Evolutionary conservation across 257 asterid species (phyloP).

Genomic region (Solanum paucissectum): DNA sequence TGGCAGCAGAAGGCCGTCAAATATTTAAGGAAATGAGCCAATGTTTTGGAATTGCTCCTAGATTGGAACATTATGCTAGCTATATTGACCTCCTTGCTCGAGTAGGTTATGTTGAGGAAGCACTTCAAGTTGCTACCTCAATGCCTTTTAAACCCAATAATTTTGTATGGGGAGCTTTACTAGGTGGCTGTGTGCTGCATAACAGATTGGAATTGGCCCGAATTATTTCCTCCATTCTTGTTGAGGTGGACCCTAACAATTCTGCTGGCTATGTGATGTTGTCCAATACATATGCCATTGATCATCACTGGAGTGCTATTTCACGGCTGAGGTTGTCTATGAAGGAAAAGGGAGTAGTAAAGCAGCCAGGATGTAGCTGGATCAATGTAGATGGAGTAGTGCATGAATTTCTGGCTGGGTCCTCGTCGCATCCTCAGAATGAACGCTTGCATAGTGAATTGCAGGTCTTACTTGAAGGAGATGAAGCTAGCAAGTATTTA

Average conservation of each 20-base stretch:
- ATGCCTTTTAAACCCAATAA: conserved; percentile 58
- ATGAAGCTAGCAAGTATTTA: conserved; percentile 21
- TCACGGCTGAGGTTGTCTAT: conserved; percentile 39
- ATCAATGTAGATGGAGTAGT: conserved; percentile 35
- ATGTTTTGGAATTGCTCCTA: conserved; percentile 18
- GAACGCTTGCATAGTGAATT: conserved; percentile 15
- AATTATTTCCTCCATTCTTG: conserved; percentile 46
- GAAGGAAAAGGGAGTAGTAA: conserved; percentile 54
- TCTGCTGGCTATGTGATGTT: conserved; percentile 74
- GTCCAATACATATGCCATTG: conserved; percentile 60
- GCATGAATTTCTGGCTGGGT: conserved; percentile 52
- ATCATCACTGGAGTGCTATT: conserved; percentile 40
- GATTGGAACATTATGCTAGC: conserved; percentile 64
- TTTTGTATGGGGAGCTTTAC: conserved; percentile 68
- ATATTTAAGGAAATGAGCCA: conserved; percentile 31
- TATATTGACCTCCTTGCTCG: conserved; percentile 65
- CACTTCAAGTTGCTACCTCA: conserved; percentile 32
- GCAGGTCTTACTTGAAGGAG: conserved; percentile 33
- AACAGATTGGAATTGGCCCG: conserved; percentile 41
- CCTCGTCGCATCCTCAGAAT: conserved; percentile 4
- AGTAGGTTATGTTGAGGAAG: conserved; percentile 57
- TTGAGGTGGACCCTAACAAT: conserved; percentile 47
- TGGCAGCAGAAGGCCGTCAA: conserved; percentile 43
- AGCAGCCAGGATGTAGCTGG: conserved; percentile 68
- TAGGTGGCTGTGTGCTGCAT: conserved; percentile 49